Percentiles rank a stretch among this genome's conserved stretches.
Evolutionary conservation across 768 basidiomycete species (phyloP).

Genomic region (Agrocybe pediades): DNA sequence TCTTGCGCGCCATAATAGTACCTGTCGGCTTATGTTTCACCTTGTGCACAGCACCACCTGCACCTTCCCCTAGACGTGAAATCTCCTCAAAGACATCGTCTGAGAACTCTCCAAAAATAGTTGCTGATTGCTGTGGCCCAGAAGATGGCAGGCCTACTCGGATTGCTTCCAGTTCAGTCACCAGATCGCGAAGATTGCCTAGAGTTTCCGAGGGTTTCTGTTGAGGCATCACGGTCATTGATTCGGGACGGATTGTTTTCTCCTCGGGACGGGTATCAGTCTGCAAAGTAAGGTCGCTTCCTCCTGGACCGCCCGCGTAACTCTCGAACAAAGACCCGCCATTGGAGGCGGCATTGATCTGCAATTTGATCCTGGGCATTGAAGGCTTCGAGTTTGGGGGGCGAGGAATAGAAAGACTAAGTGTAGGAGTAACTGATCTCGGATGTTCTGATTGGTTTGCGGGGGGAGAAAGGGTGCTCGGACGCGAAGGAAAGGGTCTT

Average conservation of each 20-base stretch:
- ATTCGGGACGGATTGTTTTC: slow-evolving; percentile 45
- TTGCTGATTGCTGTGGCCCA: slow-evolving; percentile 16
- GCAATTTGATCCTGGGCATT: slow-evolving; percentile 24
- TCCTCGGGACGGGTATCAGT: slow-evolving; percentile 34
- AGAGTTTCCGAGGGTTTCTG: slow-evolving; percentile 34
- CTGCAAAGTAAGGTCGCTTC: slow-evolving; percentile 22
- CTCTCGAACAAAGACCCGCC: slow-evolving; percentile 34
- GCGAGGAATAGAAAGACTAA: slow-evolving; percentile 21
- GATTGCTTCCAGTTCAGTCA: slow-evolving; percentile 37
- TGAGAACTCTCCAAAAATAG: slow-evolving; percentile 47
- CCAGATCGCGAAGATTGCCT: slow-evolving; percentile 37
- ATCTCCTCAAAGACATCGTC: slow-evolving; percentile 79
- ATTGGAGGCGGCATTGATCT: slow-evolving; percentile 19
- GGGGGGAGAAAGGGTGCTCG: slow-evolving; percentile 24
- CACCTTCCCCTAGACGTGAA: slow-evolving; percentile 86
- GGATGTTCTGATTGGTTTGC: slow-evolving; percentile 27
- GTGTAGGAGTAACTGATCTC: slow-evolving; percentile 28
- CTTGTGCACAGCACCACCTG: slow-evolving; percentile 95
- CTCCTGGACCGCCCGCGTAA: slow-evolving; percentile 45
- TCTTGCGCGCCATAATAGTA: slow-evolving; percentile 90
- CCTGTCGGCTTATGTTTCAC: slow-evolving; percentile 83
- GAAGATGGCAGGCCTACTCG: slow-evolving; percentile 22
- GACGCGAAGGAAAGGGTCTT: slow-evolving; percentile 30
- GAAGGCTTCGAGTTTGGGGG: slow-evolving; percentile 18
- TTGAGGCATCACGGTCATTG: slow-evolving; percentile 31